Evolutionary conservation across 129 eudicot genomes (phyloP).

Genomic region (Ambrosia artemisiifolia): DNA sequence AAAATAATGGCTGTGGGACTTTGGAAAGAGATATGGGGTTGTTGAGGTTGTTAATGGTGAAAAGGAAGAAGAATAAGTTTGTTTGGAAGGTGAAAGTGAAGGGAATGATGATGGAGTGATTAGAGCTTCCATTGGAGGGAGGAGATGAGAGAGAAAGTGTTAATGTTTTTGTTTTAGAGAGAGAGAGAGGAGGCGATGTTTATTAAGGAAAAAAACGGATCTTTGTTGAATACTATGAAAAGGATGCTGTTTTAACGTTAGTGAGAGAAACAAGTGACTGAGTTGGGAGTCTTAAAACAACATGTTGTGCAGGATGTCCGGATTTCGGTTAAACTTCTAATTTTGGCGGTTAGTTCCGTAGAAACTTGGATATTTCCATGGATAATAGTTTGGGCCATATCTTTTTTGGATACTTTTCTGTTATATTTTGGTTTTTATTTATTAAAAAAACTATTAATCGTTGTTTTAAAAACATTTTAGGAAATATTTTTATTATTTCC

Average conservation of each 20-base stretch:
- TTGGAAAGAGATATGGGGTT: slow-evolving; percentile 20
- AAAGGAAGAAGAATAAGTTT: slow-evolving; percentile 10
- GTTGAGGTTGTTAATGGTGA: slow-evolving; percentile 22
- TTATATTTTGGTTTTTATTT: too few species aligned
- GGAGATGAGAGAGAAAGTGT: slow-evolving; percentile 19
- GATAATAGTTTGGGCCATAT: too few species aligned
- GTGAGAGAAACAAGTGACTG: neutral
- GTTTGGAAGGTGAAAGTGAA: slow-evolving; percentile 14
- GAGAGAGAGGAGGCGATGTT: slow-evolving; percentile 9
- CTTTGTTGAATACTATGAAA: slow-evolving; percentile 14
- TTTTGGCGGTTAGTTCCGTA: neutral
- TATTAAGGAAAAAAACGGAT: slow-evolving; percentile 14
- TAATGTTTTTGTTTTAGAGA: slow-evolving; percentile 16
- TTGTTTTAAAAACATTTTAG: too few species aligned
- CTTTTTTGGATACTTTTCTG: too few species aligned
- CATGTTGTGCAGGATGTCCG: neutral
- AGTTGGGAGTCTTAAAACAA: neutral
- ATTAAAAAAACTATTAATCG: too few species aligned
- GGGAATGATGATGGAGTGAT: slow-evolving; percentile 35
- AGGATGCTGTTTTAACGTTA: slow-evolving; percentile 26
- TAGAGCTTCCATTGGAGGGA: slow-evolving; percentile 48
- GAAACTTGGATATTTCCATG: slow-evolving; percentile 2
- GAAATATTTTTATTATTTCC: too few species aligned
- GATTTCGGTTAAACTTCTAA: neutral
- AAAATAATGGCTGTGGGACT: slow-evolving; percentile 17